These are phyloP conservation scores for Botrytis elliptica DNA, from an alignment of 2,329 filamentous ascomycete species.

Conservation along the genomic window DNA sequence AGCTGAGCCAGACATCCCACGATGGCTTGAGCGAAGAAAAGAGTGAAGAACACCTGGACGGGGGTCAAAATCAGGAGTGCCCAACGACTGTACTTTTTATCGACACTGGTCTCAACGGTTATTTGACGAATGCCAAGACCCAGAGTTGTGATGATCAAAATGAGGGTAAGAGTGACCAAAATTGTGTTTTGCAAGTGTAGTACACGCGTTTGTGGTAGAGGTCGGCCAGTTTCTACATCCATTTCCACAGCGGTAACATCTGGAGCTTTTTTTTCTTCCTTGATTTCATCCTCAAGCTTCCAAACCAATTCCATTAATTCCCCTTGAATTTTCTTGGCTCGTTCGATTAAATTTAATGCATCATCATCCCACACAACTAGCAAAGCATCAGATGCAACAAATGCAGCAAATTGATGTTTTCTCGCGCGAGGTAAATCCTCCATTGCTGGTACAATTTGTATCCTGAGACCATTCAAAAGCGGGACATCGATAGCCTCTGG, in stretches of 20 bases:
- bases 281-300: slow-evolving; percentile 57
- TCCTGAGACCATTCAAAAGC: slow-evolving; percentile 70
- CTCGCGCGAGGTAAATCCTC: slow-evolving; percentile 68
- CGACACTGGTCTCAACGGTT: slow-evolving; percentile 65
- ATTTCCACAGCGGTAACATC: slow-evolving; percentile 54
- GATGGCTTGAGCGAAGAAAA: slow-evolving; percentile 79
- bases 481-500: slow-evolving; percentile 73
- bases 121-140: slow-evolving; percentile 70
- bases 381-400: slow-evolving; percentile 68
- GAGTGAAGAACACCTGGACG: slow-evolving; percentile 75
- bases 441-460: slow-evolving; percentile 72
- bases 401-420: slow-evolving; percentile 79
- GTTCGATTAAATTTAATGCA: slow-evolving; percentile 64
- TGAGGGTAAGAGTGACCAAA: slow-evolving; percentile 64
- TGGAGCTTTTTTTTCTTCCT: slow-evolving; percentile 53
- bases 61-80: slow-evolving; percentile 65
- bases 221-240: slow-evolving; percentile 69
- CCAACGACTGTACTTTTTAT: slow-evolving; percentile 60
- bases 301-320: slow-evolving; percentile 78
- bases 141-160: slow-evolving; percentile 63
- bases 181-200: slow-evolving; percentile 69
- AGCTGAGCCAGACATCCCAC: slow-evolving; percentile 73
- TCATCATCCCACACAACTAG: slow-evolving; percentile 84
- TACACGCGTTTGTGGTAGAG: slow-evolving; percentile 62
- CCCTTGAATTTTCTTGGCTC: slow-evolving; percentile 70